Percentiles rank a stretch among this genome's conserved stretches.
phyloP scores from a whole-genome alignment of 2,329 filamentous ascomycete genomes.

The Plenodomus tracheiphilus region DNA sequence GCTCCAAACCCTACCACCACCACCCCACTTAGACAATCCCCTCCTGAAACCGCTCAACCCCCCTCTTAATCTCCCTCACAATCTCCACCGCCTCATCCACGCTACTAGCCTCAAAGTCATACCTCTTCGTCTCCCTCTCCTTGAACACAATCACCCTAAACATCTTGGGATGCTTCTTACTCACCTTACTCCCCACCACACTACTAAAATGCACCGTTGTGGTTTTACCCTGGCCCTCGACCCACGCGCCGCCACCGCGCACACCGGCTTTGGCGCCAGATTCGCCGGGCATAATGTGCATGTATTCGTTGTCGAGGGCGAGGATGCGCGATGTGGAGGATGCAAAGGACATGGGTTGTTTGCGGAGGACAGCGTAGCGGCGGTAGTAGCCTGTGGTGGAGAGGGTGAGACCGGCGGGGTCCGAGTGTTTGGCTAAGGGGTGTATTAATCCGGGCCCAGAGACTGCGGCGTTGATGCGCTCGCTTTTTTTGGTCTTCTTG shows the following conservation, averaged over 20 bases:
- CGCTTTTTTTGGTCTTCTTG: conserved; percentile 58
- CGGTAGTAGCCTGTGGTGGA: conserved; percentile 58
- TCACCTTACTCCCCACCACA: conserved; percentile 80
- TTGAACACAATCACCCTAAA: conserved; percentile 80
- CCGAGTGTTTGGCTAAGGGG: conserved; percentile 66
- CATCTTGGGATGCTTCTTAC: conserved; percentile 76
- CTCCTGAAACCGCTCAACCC: conserved; percentile 68
- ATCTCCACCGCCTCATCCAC: conserved; percentile 76
- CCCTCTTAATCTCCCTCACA: conserved; percentile 76
- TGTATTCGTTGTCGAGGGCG: conserved; percentile 82
- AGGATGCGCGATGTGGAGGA: conserved; percentile 75
- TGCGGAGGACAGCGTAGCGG: conserved; percentile 78
- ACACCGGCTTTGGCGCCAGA: conserved; percentile 55
- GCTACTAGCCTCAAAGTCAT: conserved; percentile 80
- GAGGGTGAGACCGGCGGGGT: conserved; percentile 44
- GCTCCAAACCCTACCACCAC: no score
- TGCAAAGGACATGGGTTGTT: conserved; percentile 80
- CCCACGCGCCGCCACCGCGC: conserved; percentile 12
- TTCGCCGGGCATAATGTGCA: conserved; percentile 75
- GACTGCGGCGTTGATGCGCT: conserved; percentile 52
- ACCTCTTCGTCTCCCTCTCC: conserved; percentile 75
- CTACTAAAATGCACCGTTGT: conserved; percentile 83
- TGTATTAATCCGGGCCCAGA: conserved; percentile 58
- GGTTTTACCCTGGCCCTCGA: conserved; percentile 62
- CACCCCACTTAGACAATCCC: conserved; percentile 35